Conservation (phyloP, 2,329 filamentous ascomycete genomes). For the Aschersonia sp. region DNA sequence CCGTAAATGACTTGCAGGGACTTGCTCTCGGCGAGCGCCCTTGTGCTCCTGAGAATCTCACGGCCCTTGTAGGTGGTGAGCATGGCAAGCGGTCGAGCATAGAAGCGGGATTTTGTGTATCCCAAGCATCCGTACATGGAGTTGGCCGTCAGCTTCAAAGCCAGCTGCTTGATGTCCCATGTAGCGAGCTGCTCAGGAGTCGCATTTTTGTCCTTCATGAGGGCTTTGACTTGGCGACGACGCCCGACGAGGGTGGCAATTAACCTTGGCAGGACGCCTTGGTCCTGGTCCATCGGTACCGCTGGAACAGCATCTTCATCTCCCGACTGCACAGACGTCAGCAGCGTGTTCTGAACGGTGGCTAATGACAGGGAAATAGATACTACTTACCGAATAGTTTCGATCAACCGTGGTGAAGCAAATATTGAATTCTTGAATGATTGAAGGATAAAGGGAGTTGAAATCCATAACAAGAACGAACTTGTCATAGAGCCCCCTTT, state of each 20-base stretch:
- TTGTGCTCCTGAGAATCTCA: constrained; percentile 92
- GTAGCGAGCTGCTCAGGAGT: constrained; percentile 77
- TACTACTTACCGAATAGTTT: constrained; percentile 44
- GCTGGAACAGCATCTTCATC: constrained; percentile 84
- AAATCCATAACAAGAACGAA: constrained; percentile 99
- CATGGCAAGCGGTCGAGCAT: constrained; percentile 85
- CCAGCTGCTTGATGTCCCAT: constrained; percentile 97
- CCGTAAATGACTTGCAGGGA: constrained; percentile 94
- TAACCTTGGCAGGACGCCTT: constrained; percentile 76
- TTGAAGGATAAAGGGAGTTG: constrained; percentile 95
- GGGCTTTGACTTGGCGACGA: constrained; percentile 79
- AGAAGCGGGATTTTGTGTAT: constrained; percentile 94
- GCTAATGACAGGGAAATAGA: constrained; percentile 12
- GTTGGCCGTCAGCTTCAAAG: constrained; percentile 92
- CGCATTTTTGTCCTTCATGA: constrained; percentile 90
- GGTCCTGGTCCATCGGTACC: constrained; percentile 61
- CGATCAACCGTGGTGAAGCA: constrained; percentile 97
- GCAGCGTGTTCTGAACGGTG: background rate
- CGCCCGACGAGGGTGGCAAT: constrained; percentile 85
- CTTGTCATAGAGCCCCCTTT: constrained; percentile 95
- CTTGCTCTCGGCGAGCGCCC: constrained; percentile 83
- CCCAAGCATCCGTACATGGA: constrained; percentile 99
- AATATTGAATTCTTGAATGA: constrained; percentile 98
- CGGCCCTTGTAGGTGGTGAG: constrained; percentile 94
- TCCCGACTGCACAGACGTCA: constrained; percentile 23